Evolutionary conservation across 306 rosid species (phyloP).

Genomic region (Abrus precatorius): DNA sequence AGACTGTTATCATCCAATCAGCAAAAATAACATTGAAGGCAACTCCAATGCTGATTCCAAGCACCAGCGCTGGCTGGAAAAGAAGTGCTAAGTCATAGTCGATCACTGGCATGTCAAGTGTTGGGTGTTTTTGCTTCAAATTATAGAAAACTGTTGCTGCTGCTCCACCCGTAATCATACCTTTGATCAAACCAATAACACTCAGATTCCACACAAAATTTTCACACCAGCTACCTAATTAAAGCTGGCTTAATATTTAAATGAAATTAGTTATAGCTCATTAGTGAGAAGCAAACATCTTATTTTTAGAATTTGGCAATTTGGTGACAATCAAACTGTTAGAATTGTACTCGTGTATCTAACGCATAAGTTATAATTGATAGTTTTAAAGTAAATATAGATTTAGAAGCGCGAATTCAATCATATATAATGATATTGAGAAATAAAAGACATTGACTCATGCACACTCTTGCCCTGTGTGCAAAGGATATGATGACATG

Average conservation of each 20-base stretch:
- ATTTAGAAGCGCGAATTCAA: too few species aligned
- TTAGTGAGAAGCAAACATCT: not conserved
- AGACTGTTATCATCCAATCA: conserved; percentile 77
- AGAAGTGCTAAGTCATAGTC: conserved; percentile 75
- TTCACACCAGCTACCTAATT: too few species aligned
- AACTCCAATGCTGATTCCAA: conserved; percentile 62
- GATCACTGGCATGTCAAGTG: conserved; percentile 68
- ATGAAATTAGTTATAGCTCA: not conserved
- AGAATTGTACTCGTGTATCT: too few species aligned
- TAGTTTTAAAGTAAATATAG: too few species aligned
- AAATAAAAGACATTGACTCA: too few species aligned
- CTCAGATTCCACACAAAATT: not conserved
- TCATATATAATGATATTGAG: too few species aligned
- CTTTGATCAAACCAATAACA: conserved; percentile 42
- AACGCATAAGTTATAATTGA: too few species aligned
- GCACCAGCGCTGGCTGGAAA: conserved; percentile 65
- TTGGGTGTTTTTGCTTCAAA: conserved; percentile 68
- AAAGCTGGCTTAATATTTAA: not conserved
- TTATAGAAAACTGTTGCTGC: conserved; percentile 73
- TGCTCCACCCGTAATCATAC: conserved; percentile 80
- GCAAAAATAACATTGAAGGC: conserved; percentile 72
- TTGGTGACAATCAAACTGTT: too few species aligned
- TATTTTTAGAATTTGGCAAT: not conserved
- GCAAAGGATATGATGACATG: too few species aligned
- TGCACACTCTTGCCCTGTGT: too few species aligned